Evolutionary conservation across 805 yeast species (phyloP), one percentile per base, ranked within the genome.

Genomic region (Teunomyces kruisii): DNA sequence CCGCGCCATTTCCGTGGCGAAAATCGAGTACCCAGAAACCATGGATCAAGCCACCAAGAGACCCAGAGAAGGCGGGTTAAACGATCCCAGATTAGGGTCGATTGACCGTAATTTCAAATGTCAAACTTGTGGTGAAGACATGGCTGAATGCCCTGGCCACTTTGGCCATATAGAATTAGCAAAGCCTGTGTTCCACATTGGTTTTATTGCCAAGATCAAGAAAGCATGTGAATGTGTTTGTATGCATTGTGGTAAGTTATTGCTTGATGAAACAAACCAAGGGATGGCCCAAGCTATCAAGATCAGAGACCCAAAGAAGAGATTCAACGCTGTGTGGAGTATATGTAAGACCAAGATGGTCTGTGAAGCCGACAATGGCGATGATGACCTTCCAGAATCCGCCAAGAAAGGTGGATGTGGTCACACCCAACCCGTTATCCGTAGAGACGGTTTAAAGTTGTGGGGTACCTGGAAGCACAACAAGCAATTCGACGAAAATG

Each of bases 81-180:
- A 91, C 64, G 99, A 95, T 67, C 98, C 99, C 49, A 83, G 98
- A 58, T 76, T 94, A 50, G 99, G 99, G 41, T 87, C 97, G 4
- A 91, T 94, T 57, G 99, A 94, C 69, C 84, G 99, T 67, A 92
- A 91, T 65, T 88, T 87, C 78, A 89, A 88, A 74, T 94, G 99
- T 77, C 98, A 92, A 75, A 94, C 99, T 17, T 94, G 99, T 78
- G 96, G 97, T 59, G 99, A 94, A 68, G 97, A 92, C 58, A 94
- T 94, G 97, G 88, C 92, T 49, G 98, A 94, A 66, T 94, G 99
- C 70, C 98, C 98, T 0, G 99, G 99, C 48, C 99, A 94, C 73
- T 94, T 94, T 70, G 99, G 99, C 55, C 99, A 94, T 63, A 94
- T 94, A 50, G 99, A 94, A 65, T 77, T 94, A 53, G 98, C 99